Evolutionary conservation across 1,139 yeast genomes (phyloP).

Genomic region (Saccharomyces hybrid): DNA sequence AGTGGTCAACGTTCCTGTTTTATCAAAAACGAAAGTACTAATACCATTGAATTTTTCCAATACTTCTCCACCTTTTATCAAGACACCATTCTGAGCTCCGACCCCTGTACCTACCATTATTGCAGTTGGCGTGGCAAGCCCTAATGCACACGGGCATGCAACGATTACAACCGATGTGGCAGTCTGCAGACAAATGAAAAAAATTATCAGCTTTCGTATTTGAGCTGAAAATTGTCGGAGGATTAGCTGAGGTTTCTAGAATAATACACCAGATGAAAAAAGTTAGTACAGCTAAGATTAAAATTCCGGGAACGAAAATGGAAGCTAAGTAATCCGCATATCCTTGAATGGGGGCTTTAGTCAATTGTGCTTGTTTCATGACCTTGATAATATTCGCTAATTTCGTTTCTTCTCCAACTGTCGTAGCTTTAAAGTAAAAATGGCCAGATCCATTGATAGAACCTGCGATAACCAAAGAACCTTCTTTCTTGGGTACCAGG

Average conservation of each 20-base stretch:
- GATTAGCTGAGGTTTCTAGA: slow-evolving; percentile 34
- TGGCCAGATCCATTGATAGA: slow-evolving; percentile 77
- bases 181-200: slow-evolving; percentile 61
- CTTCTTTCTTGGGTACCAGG: slow-evolving; percentile 56
- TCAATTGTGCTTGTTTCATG: slow-evolving; percentile 83
- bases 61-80: slow-evolving; percentile 89
- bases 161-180: slow-evolving; percentile 94
- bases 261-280: slow-evolving; percentile 57
- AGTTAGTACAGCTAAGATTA: slow-evolving; percentile 55
- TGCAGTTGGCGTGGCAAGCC: slow-evolving; percentile 96
- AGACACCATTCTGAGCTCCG: slow-evolving; percentile 82
- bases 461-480: slow-evolving; percentile 76
- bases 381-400: slow-evolving; percentile 78
- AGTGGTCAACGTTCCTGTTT: slow-evolving; percentile 89
- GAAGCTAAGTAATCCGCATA: slow-evolving; percentile 83
- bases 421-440: slow-evolving; percentile 58
- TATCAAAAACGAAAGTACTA: slow-evolving; percentile 74
- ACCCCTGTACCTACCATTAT: slow-evolving; percentile 98
- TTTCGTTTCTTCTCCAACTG: slow-evolving; percentile 77
- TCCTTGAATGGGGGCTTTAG: slow-evolving; percentile 84
- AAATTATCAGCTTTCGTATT: slow-evolving; percentile 49
- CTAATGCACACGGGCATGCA: slow-evolving; percentile 97
- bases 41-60: slow-evolving; percentile 66
- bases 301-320: slow-evolving; percentile 71
- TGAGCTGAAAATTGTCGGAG: slow-evolving; percentile 50